Evolutionary conservation across 2,329 filamentous ascomycete species (phyloP).

Genomic region (Fusarium guadeloupense): DNA sequence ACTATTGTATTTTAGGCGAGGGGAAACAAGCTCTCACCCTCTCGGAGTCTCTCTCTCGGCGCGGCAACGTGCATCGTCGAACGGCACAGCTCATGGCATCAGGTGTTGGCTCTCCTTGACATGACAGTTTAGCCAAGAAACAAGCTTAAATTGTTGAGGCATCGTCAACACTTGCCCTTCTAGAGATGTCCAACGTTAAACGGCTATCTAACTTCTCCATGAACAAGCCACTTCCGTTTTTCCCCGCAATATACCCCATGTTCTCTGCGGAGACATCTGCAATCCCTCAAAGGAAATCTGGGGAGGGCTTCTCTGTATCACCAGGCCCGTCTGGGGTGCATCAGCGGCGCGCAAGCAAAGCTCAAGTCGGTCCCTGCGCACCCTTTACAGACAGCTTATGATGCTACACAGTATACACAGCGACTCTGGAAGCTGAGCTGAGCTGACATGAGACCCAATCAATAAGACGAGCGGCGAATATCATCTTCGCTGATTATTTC

Average conservation of each 20-base stretch:
- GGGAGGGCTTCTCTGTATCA: conserved; percentile 8
- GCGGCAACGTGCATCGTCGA: conserved; percentile 16
- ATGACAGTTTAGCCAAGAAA: background rate
- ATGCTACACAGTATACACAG: conserved; percentile 10
- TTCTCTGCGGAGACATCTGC: conserved; percentile 27
- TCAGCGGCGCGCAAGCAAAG: background rate
- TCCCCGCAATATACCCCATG: conserved; percentile 35
- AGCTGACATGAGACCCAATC: conserved; percentile 14
- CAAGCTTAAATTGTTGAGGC: background rate
- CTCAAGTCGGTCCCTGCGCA: conserved; percentile 13
- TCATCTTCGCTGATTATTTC: conserved; percentile 4
- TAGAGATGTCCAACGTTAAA: background rate
- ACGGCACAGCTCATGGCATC: conserved; percentile 19
- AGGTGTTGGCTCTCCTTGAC: conserved; percentile 9
- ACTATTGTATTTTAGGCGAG: conserved; percentile 7
- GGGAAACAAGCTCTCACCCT: conserved; percentile 26
- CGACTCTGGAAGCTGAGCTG: conserved; percentile 1
- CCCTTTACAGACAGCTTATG: background rate
- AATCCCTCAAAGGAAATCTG: conserved; percentile 1
- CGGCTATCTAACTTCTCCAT: conserved; percentile 14
- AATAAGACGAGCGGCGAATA: conserved; percentile 1
- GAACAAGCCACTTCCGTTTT: conserved; percentile 26
- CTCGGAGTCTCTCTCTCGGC: background rate
- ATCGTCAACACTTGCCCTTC: background rate
- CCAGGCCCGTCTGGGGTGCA: conserved; percentile 7